Percentiles rank a stretch among this genome's conserved stretches.
These are phyloP conservation scores for Salvia splendens DNA, from an alignment of 257 asterid genomes.

Conservation along the genomic window DNA sequence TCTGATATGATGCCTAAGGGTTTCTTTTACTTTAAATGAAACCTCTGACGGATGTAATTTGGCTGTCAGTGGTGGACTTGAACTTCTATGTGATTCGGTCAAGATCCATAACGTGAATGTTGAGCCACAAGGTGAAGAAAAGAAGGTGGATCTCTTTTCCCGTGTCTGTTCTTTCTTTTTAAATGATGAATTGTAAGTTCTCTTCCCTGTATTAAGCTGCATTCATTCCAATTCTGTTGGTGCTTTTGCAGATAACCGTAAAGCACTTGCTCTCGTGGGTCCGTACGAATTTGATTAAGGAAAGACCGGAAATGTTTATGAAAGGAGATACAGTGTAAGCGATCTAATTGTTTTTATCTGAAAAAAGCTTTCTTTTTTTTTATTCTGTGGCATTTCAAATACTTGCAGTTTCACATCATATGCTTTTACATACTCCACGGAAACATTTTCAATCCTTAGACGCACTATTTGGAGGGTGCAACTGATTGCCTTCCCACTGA, in stretches of 20 bases:
- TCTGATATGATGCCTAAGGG: conserved; percentile 2
- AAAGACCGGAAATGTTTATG: conserved; percentile 98
- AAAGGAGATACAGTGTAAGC: conserved; percentile 97
- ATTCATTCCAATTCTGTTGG: conserved; percentile 22
- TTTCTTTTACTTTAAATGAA: conserved; percentile 2
- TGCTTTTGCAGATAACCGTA: conserved; percentile 64
- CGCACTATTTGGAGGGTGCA: neutral
- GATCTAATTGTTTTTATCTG: neutral
- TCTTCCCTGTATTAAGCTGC: conserved; percentile 9
- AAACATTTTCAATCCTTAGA: neutral
- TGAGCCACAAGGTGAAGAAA: conserved; percentile 54
- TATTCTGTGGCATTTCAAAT: conserved; percentile 7
- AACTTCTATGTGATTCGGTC: conserved; percentile 86
- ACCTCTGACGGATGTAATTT: conserved; percentile 25
- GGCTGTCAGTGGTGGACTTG: conserved; percentile 81
- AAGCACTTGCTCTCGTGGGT: conserved; percentile 87
- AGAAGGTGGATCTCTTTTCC: conserved; percentile 50
- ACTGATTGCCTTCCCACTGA: neutral
- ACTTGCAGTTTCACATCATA: neutral
- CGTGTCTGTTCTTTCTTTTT: neutral
- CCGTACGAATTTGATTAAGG: conserved; percentile 83
- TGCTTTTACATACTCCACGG: neutral
- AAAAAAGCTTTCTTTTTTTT: conserved; percentile 5
- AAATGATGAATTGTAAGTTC: neutral
- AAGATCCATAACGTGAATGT: conserved; percentile 77